phyloP scores from a whole-genome alignment of 139 green algal genomes.

The Coccomyxa sp. region DNA sequence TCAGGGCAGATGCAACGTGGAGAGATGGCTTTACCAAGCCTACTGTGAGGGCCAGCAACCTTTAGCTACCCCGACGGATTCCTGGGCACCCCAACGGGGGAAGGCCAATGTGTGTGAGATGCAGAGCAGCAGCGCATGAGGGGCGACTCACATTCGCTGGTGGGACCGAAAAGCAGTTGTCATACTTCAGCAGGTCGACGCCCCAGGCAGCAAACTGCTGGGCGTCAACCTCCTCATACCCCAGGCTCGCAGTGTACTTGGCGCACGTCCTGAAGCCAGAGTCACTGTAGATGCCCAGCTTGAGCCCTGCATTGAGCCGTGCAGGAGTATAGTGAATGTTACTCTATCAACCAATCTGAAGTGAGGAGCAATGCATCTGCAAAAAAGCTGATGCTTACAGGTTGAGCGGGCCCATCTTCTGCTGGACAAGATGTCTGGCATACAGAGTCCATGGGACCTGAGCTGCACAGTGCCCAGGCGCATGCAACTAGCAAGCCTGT shows the following conservation, averaged over 20 bases:
- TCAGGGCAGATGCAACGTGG: too few relatives aligned
- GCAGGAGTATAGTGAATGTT: neutral
- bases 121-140: neutral
- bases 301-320: constrained; percentile 33
- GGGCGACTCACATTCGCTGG: neutral
- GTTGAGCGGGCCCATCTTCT: neutral
- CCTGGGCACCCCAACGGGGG: too few relatives aligned
- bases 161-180: constrained; percentile 40
- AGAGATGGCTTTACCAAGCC: too few relatives aligned
- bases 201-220: constrained; percentile 65
- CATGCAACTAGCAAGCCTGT: neutral
- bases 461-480: neutral
- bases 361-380: neutral
- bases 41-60: too few relatives aligned
- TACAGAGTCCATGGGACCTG: neutral
- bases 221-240: constrained; percentile 64
- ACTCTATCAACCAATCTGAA: neutral
- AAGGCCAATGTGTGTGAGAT: neutral
- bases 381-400: neutral
- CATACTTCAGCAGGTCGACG: constrained; percentile 75
- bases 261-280: constrained; percentile 60
- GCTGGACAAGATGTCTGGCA: neutral
- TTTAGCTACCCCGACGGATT: too few relatives aligned
- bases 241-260: constrained; percentile 54
- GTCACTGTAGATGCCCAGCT: constrained; percentile 72